Evolutionary conservation across 2,329 filamentous ascomycete species (phyloP).

Genomic region (Penicillium thymicola): DNA sequence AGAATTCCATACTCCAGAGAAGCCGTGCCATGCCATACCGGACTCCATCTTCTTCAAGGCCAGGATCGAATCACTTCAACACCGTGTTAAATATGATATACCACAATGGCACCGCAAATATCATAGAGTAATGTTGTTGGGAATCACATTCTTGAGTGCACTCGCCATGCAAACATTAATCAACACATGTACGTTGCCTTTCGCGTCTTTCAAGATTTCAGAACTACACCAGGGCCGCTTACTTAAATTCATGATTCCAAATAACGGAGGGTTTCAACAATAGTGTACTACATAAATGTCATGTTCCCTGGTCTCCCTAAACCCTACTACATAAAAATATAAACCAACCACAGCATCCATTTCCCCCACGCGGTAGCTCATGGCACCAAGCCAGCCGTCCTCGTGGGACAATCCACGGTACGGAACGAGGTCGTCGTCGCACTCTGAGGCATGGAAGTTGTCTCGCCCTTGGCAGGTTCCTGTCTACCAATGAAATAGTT

Average conservation of each 20-base stretch:
- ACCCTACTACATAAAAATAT: too few species aligned
- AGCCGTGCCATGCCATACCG: neutral
- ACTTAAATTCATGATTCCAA: neutral
- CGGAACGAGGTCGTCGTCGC: slow-evolving; percentile 22
- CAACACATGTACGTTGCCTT: too few species aligned
- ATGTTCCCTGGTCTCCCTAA: neutral
- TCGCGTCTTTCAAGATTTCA: neutral
- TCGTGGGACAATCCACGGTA: slow-evolving; percentile 11
- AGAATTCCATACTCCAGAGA: neutral
- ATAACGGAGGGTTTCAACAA: neutral
- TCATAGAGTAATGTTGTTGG: neutral
- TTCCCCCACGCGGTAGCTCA: neutral
- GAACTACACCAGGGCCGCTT: neutral
- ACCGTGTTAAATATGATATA: neutral
- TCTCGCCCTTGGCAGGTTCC: slow-evolving; percentile 9
- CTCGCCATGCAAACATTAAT: too few species aligned
- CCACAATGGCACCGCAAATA: neutral
- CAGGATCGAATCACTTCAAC: neutral
- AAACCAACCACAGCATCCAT: neutral
- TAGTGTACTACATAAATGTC: neutral
- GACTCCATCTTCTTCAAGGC: too few species aligned
- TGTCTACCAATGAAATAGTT: slow-evolving; percentile 42
- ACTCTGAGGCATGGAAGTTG: slow-evolving; percentile 3
- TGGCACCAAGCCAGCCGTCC: neutral
- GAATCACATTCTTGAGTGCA: neutral